Conservation (phyloP, 495 filamentous ascomycete genomes). For the Pyrenopolyporus hunteri region DNA sequence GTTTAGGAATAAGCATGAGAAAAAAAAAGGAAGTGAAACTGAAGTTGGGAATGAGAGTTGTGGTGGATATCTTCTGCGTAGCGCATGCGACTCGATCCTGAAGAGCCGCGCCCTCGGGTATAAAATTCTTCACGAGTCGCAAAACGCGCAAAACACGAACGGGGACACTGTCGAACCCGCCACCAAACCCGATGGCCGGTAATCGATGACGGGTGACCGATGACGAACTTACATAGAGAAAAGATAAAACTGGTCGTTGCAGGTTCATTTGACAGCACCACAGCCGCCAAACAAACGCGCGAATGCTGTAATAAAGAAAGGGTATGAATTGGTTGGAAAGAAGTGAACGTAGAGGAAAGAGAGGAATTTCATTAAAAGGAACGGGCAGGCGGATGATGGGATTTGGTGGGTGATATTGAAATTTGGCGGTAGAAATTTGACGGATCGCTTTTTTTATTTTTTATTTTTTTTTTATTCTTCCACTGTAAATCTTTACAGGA, state of each 20-base stretch:
- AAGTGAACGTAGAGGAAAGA: slow-evolving; percentile 24
- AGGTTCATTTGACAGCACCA: slow-evolving; percentile 73
- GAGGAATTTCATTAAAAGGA: slow-evolving; percentile 28
- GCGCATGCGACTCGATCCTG: slow-evolving; percentile 4
- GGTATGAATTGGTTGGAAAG: slow-evolving; percentile 29
- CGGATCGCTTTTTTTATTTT: slow-evolving; percentile 14
- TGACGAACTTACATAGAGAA: slow-evolving; percentile 55
- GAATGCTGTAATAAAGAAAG: slow-evolving; percentile 35
- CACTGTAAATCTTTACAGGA: neutral
- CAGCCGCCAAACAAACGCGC: slow-evolving; percentile 71
- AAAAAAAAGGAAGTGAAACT: neutral
- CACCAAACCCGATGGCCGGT: neutral
- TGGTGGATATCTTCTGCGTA: neutral
- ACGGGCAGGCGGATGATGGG: slow-evolving; percentile 20
- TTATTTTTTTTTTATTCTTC: slow-evolving; percentile 1
- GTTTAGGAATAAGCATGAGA: neutral
- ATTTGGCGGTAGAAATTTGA: slow-evolving; percentile 17
- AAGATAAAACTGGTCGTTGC: slow-evolving; percentile 55
- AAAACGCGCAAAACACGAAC: neutral
- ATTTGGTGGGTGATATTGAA: slow-evolving; percentile 26
- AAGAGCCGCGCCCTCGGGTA: neutral
- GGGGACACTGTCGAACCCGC: no score
- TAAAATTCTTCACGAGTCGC: slow-evolving; percentile 1
- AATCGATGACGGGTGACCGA: slow-evolving; percentile 15
- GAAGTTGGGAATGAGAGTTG: neutral